Evolutionary conservation across 129 eudicot genomes (phyloP).

Genomic region (carrot (Daucus carota)): DH1_v3.0 NC_030386.2:24224501-24225000

Average conservation of each 20-base stretch:
- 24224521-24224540: background rate
- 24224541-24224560: background rate
- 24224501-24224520: background rate
- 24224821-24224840: constrained; percentile 15
- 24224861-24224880: constrained; percentile 14
- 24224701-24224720: background rate
- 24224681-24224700: background rate
- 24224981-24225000: constrained; percentile 2
- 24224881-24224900: constrained; percentile 4
- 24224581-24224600: constrained; percentile 4
- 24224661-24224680: constrained; percentile 8
- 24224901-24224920: constrained; percentile 15
- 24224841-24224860: constrained; percentile 13
- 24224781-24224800: background rate
- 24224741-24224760: constrained; percentile 9
- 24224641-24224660: background rate
- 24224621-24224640: background rate
- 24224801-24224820: constrained; percentile 15
- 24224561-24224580: constrained; percentile 16
- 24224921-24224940: constrained; percentile 21
- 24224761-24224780: background rate
- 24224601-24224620: background rate
- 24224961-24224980: constrained; percentile 14
- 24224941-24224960: constrained; percentile 7
- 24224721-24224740: background rate